Evolutionary conservation across 805 yeast genomes (phyloP).

Genomic region (Candida maris): DNA sequence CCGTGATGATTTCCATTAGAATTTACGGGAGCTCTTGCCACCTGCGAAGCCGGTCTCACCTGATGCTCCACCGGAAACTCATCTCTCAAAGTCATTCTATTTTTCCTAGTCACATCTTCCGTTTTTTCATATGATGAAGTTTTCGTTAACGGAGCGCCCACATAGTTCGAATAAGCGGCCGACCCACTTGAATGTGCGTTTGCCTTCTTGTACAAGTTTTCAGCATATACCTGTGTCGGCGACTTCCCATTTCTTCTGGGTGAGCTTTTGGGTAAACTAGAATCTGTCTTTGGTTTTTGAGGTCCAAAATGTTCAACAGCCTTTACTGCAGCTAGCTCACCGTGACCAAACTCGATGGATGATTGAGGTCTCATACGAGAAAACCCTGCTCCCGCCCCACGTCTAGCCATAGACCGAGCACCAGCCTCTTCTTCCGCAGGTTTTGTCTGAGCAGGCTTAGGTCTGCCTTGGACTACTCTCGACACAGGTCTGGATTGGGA

Average conservation of each 20-base stretch:
- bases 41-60: conserved; percentile 10
- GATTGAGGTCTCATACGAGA: not conserved
- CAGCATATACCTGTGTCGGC: conserved; percentile 39
- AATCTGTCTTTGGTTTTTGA: conserved; percentile 5
- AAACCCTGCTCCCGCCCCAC: not conserved
- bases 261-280: conserved; percentile 6
- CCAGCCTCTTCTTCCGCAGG: not conserved
- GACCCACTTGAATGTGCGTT: conserved; percentile 28
- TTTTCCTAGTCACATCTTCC: conserved; percentile 29
- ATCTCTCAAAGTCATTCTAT: conserved; percentile 25
- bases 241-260: conserved; percentile 15
- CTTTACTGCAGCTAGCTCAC: conserved; percentile 20
- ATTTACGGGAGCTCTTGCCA: conserved; percentile 14
- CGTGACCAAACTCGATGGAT: conserved; percentile 18
- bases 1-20: conserved; percentile 6
- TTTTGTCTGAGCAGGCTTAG: no score
- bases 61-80: conserved; percentile 9
- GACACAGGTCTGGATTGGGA: conserved; percentile 3
- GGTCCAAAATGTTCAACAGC: conserved; percentile 26
- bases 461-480: not conserved
- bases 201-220: conserved; percentile 52
- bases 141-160: conserved; percentile 22
- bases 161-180: conserved; percentile 31
- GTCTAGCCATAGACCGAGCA: not conserved
- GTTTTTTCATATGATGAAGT: conserved; percentile 58